Percentiles rank a stretch among this genome's conserved stretches.
Conservation (phyloP, 352 stramenopile species). For the Pythium phragmiticola region DNA sequence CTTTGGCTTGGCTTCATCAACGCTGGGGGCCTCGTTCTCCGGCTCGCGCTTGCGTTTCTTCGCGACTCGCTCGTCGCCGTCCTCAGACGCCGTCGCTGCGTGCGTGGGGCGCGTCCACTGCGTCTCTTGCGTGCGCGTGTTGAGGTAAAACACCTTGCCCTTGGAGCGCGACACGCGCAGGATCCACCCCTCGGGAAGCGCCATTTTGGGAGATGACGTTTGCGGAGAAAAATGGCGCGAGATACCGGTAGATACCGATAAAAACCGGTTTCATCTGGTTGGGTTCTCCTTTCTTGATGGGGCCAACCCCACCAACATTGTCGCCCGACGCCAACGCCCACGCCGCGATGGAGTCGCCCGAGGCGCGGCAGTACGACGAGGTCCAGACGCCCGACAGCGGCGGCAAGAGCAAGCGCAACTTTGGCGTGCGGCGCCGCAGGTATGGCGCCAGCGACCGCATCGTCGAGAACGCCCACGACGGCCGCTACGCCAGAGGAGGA, state of each 20-base stretch:
- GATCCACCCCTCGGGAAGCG: conserved; percentile 53
- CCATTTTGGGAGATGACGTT: conserved; percentile 6
- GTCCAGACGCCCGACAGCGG: conserved; percentile 24
- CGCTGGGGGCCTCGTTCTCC: neutral
- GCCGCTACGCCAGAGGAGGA: neutral
- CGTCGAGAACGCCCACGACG: conserved; percentile 24
- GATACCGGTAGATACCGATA: conserved; percentile 12
- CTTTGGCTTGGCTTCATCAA: neutral
- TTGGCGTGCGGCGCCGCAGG: conserved; percentile 21
- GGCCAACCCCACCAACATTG: neutral
- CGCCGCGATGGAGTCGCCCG: conserved; percentile 15
- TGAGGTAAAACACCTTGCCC: conserved; percentile 69
- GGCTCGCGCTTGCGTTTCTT: conserved; percentile 28
- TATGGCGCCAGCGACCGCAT: conserved; percentile 6
- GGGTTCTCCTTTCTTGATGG: conserved; percentile 15
- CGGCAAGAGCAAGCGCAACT: conserved; percentile 10
- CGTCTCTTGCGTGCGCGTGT: conserved; percentile 45
- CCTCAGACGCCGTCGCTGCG: neutral
- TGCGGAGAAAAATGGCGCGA: conserved; percentile 9
- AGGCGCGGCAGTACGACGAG: conserved; percentile 17
- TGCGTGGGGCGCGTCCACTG: conserved; percentile 55
- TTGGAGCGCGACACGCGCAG: conserved; percentile 73
- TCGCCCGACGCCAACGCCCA: neutral
- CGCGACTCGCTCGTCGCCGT: neutral
- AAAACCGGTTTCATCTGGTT: conserved; percentile 4